Percentiles rank a stretch among this genome's conserved stretches.
phyloP scores from a whole-genome alignment of 1,139 yeast genomes.

The Trichomonascaceae sp. region DNA sequence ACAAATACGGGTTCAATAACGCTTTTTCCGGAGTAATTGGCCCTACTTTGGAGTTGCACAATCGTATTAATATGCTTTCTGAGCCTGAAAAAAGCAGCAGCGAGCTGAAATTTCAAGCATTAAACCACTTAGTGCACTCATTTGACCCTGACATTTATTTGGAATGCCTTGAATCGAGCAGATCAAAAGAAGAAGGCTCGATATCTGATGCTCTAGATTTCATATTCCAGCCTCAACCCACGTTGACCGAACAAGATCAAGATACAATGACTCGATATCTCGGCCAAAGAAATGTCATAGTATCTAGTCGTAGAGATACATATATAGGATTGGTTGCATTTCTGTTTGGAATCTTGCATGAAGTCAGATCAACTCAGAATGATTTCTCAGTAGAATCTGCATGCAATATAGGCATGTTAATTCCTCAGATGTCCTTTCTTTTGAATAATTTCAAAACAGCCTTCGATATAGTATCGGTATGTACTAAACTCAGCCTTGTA shows the following conservation, averaged over 20 bases:
- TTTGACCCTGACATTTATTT: constrained; percentile 89
- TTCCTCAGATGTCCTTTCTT: constrained; percentile 69
- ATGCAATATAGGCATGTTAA: constrained; percentile 84
- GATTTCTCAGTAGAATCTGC: constrained; percentile 83
- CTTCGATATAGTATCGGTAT: constrained; percentile 50
- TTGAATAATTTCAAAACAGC: constrained; percentile 52
- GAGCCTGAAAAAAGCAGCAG: constrained; percentile 65
- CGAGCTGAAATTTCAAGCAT: constrained; percentile 60
- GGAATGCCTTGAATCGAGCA: constrained; percentile 49
- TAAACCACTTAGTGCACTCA: constrained; percentile 47
- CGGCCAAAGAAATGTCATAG: constrained; percentile 46
- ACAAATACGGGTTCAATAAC: constrained; percentile 72
- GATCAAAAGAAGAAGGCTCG: constrained; percentile 43
- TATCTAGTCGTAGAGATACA: constrained; percentile 38
- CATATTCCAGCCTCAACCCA: constrained; percentile 32
- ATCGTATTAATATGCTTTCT: constrained; percentile 81
- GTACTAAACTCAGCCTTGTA: constrained; percentile 64
- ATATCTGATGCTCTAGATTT: constrained; percentile 51
- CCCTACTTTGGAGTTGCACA: constrained; percentile 69
- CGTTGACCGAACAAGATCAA: constrained; percentile 32
- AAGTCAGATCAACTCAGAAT: constrained; percentile 66
- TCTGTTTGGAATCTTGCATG: constrained; percentile 69
- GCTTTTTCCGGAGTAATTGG: constrained; percentile 57
- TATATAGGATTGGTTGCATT: constrained; percentile 60
- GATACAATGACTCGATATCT: constrained; percentile 60